A percentile compares a stretch with the other conserved stretches of the same genome.
Evolutionary conservation across 768 basidiomycete species (phyloP).

Genomic region (Termitomyces sp.): DNA sequence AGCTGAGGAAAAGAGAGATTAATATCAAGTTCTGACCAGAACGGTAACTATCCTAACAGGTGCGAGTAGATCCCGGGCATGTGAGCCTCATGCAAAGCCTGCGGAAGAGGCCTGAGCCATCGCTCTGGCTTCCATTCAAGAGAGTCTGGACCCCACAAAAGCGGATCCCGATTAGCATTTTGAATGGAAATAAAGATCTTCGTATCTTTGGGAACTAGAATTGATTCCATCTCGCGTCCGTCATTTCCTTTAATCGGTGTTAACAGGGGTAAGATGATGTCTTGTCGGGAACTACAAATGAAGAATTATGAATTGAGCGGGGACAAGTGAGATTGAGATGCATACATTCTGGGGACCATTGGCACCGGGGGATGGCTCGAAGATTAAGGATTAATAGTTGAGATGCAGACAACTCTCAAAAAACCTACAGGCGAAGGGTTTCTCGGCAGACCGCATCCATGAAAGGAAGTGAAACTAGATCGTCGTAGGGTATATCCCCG

Average conservation of each 20-base stretch:
- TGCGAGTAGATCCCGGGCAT: background rate
- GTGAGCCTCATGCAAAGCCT: constrained; percentile 25
- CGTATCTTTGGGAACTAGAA: constrained; percentile 2
- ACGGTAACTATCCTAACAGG: constrained; percentile 18
- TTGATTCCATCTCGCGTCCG: background rate
- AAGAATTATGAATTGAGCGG: background rate
- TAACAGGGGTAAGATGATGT: constrained; percentile 27
- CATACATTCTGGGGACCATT: constrained; percentile 15
- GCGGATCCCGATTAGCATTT: background rate
- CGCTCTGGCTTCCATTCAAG: constrained; percentile 18
- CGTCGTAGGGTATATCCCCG: background rate
- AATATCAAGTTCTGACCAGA: background rate
- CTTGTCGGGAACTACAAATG: constrained; percentile 16
- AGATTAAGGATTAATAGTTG: no score
- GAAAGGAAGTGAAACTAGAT: no score
- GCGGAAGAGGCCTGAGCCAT: constrained; percentile 34
- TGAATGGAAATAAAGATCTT: constrained; percentile 24
- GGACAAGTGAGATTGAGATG: background rate
- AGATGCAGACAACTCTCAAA: no score
- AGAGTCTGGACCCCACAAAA: constrained; percentile 32
- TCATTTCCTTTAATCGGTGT: constrained; percentile 20
- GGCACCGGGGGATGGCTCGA: constrained; percentile 4
- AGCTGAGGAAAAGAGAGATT: background rate
- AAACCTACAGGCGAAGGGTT: constrained; percentile 9
- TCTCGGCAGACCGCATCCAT: no score